Percentiles rank a stretch among this genome's conserved stretches.
Evolutionary conservation across 805 yeast species (phyloP).

Genomic region (Cyberlindnera japonica): DNA sequence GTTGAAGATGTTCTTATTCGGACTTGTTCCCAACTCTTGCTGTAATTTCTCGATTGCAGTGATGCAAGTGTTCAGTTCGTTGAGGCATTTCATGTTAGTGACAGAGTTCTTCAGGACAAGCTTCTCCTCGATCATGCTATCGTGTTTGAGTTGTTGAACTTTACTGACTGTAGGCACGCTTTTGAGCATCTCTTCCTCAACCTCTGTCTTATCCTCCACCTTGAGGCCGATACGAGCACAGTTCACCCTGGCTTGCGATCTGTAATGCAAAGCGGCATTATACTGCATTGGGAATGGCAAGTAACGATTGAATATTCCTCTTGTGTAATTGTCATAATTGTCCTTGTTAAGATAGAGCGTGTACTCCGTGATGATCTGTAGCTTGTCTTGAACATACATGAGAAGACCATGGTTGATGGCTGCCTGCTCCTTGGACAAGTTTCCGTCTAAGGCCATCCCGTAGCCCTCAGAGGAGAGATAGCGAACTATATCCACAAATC

Average conservation of each 20-base stretch:
- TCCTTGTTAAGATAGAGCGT: conserved; percentile 50
- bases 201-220: conserved; percentile 28
- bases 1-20: conserved; percentile 2
- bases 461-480: conserved; percentile 24
- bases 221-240: conserved; percentile 34
- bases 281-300: conserved; percentile 76
- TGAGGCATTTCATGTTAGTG: conserved; percentile 27
- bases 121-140: conserved; percentile 35
- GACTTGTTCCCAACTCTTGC: conserved; percentile 12
- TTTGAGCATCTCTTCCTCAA: conserved; percentile 29
- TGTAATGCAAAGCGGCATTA: conserved; percentile 52
- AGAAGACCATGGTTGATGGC: conserved; percentile 45
- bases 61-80: conserved; percentile 12
- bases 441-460: conserved; percentile 10
- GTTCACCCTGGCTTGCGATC: conserved; percentile 29
- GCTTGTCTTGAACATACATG: conserved; percentile 37
- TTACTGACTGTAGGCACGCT: conserved; percentile 36
- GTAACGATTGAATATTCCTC: conserved; percentile 48
- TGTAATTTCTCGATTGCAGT: conserved; percentile 15
- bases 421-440: conserved; percentile 23
- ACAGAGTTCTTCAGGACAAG: conserved; percentile 25
- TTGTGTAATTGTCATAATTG: conserved; percentile 59
- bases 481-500: conserved; percentile 39
- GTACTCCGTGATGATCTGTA: conserved; percentile 50
- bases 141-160: conserved; percentile 68